Percentiles rank a stretch among this genome's conserved stretches.
Conservation (phyloP, 1,284 basidiomycete genomes). For the Rhodotorula sp. region DNA sequence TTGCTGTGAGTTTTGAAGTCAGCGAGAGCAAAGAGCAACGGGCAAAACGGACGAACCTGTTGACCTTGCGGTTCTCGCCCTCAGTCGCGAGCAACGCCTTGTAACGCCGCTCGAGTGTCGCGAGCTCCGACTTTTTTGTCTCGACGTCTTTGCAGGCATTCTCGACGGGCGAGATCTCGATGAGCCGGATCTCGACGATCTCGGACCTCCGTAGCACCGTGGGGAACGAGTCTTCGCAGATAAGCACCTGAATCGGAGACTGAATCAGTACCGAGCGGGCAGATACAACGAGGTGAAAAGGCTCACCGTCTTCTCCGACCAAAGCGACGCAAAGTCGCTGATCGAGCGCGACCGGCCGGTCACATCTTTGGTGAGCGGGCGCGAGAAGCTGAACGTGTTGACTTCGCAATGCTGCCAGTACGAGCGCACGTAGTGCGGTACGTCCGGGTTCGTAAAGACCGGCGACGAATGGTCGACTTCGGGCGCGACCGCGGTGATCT, state of each 20-base stretch:
- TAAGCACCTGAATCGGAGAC: constrained; percentile 8
- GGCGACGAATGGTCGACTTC: constrained; percentile 77
- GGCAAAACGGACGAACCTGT: constrained; percentile 10
- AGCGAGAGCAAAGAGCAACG: neutral
- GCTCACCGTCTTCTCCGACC: constrained; percentile 77
- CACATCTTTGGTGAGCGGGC: constrained; percentile 65
- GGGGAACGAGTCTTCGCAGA: constrained; percentile 79
- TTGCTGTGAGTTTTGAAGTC: constrained; percentile 71
- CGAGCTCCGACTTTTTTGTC: constrained; percentile 72
- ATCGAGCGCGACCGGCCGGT: constrained; percentile 56
- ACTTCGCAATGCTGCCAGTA: constrained; percentile 78
- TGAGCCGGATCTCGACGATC: constrained; percentile 70
- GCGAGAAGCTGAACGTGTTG: constrained; percentile 62
- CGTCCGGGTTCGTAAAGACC: constrained; percentile 82
- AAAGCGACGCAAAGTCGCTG: constrained; percentile 53
- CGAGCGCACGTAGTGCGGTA: constrained; percentile 70
- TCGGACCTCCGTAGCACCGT: constrained; percentile 89
- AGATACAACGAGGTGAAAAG: too few relatives aligned
- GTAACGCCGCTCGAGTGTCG: constrained; percentile 69
- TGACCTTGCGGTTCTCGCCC: constrained; percentile 10
- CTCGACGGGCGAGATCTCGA: constrained; percentile 83
- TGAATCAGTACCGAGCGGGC: too few relatives aligned
- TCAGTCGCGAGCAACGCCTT: constrained; percentile 57
- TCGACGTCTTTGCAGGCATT: constrained; percentile 79
- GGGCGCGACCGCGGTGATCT: constrained; percentile 80